Evolutionary conservation across 805 yeast species (phyloP), one percentile per base, ranked within the genome.

Genomic region (Scheffersomyces lignosus): DNA sequence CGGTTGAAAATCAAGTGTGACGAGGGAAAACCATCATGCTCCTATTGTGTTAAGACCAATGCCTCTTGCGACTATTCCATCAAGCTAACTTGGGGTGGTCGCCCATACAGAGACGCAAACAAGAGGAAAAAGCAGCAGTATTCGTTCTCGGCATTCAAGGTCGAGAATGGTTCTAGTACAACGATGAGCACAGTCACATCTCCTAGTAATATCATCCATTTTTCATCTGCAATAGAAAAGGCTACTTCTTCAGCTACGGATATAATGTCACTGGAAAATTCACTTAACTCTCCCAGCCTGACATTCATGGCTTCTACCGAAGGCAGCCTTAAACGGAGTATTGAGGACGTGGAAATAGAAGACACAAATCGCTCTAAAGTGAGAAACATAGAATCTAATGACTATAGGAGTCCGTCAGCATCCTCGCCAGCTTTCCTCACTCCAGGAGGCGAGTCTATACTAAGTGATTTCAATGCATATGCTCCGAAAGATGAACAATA

Each of bases 51-150:
- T 1, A 78, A 74, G 42, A 57, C 71, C 2, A 57, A 60, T 1
- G 37, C 49, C 7, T 56, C 59, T 12, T 84, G 93, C 58, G 89
- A 83, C 50, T 85, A 84, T 47, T 64, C 81, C 3, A 48, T 84
- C 7, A 75, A 71, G 42, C 62, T 84, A 22, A 73, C 78, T 0
- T 85, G 91, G 91, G 89, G 87, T 14, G 90, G 90, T 0, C 58
- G 89, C 33, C 87, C 87, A 0, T 75, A 68, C 52, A 76, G 77
- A 45, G 64, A 65, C 31, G 55, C 64, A 3, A 64, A 62, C 52
- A 53, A 65, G 45, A 59, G 61, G 55, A 50, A 58, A 48, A 41
- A 42, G 53, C 48, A 58, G 9, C 24, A 20, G 24, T 20, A 7
- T 20, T 7, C 9, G 10, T 7, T 10, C 10, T 7, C 10, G 10